Conservation (phyloP, 306 rosid species). For the Mimosa pudica region DNA sequence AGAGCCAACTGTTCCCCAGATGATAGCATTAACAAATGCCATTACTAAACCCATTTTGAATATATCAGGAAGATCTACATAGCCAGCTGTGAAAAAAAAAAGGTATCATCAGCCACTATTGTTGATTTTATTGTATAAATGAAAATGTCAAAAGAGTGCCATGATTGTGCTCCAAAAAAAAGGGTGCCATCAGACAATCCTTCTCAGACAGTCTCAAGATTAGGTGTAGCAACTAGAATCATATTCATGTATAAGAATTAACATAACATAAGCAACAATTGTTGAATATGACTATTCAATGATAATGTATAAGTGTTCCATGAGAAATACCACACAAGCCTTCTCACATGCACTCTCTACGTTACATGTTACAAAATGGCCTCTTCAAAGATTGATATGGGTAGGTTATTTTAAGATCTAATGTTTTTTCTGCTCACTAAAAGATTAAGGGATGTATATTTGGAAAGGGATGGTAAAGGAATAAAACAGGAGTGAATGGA, state of each 20-base stretch:
- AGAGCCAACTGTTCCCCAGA: constrained; percentile 78
- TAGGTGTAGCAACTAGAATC: not conserved
- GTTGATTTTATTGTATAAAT: constrained; percentile 20
- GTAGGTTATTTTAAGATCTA: constrained; percentile 9
- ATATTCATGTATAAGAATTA: constrained; percentile 6
- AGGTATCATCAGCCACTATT: constrained; percentile 37
- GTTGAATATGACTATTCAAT: constrained; percentile 20
- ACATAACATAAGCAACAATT: constrained; percentile 36
- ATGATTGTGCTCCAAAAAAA: not conserved
- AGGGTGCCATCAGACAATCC: not conserved
- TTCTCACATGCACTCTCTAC: constrained; percentile 8
- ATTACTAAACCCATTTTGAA: constrained; percentile 74
- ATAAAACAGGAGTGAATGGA: too few species aligned
- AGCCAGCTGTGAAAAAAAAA: constrained; percentile 74
- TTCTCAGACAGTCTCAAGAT: constrained; percentile 17
- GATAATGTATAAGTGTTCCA: not conserved
- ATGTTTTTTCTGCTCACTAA: constrained; percentile 1
- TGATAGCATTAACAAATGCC: constrained; percentile 70
- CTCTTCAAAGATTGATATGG: not conserved
- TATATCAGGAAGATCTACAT: constrained; percentile 78
- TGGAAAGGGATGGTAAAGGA: too few species aligned
- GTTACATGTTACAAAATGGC: constrained; percentile 3
- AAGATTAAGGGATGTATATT: not conserved
- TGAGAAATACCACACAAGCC: constrained; percentile 10
- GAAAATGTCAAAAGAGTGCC: not conserved